Evolutionary conservation across 192 early-diverging fungal species (phyloP).

Genomic region (Geranomyces variabilis): DNA sequence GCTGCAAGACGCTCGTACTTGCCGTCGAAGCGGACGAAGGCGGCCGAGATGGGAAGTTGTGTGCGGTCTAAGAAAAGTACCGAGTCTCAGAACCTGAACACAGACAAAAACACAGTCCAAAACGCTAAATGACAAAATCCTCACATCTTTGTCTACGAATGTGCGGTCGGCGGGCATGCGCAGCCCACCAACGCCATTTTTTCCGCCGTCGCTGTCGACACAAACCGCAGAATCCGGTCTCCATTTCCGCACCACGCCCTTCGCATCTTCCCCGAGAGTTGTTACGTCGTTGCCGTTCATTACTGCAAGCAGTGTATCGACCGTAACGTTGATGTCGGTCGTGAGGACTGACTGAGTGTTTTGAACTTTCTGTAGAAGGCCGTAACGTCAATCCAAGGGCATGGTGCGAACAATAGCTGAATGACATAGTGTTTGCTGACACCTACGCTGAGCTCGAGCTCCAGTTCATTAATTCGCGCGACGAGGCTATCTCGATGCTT

Average conservation of each 20-base stretch:
- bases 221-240: constrained; percentile 21
- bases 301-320: constrained; percentile 15
- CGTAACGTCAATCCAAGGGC: too few relatives aligned
- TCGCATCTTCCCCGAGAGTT: constrained; percentile 10
- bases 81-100: too few relatives aligned
- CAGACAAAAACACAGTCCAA: too few relatives aligned
- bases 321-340: constrained; percentile 22
- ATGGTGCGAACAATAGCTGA: neutral
- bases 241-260: constrained; percentile 24
- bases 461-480: constrained; percentile 17
- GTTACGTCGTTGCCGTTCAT: constrained; percentile 17
- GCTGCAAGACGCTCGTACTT: neutral
- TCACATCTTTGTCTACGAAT: constrained; percentile 8
- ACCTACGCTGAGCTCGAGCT: constrained; percentile 25
- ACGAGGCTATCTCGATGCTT: neutral
- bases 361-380: neutral
- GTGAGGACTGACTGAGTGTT: constrained; percentile 6
- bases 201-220: neutral
- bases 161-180: neutral
- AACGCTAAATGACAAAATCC: neutral
- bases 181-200: neutral
- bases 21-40: constrained; percentile 15
- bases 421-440: too few relatives aligned
- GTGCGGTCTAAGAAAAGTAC: neutral
- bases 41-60: constrained; percentile 7